Evolutionary conservation across 2,329 filamentous ascomycete genomes (phyloP).

Genomic region (Monosporascus sp.): DNA sequence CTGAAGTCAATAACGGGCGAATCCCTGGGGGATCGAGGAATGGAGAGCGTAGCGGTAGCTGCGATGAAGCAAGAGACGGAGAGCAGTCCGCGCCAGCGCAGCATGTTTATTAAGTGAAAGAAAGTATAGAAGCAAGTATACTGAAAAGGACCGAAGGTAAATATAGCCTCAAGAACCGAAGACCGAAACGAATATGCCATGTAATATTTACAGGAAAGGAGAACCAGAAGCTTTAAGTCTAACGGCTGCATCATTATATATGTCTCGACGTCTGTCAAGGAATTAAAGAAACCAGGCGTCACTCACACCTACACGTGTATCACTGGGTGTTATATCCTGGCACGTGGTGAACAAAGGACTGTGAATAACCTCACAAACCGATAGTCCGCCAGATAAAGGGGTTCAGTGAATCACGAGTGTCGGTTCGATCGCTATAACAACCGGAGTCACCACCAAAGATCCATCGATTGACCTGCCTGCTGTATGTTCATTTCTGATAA

Average conservation of each 20-base stretch:
- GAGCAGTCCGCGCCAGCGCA: neutral
- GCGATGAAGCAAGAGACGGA: neutral
- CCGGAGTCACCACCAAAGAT: no score
- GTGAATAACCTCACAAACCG: neutral
- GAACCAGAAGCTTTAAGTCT: neutral
- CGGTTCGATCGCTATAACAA: neutral
- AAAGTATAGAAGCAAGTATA: neutral
- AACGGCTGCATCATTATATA: no score
- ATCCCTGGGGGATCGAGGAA: neutral
- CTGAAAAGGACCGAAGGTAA: neutral
- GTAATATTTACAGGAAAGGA: neutral
- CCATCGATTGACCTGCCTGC: no score
- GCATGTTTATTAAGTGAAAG: neutral
- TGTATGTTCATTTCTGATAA: no score
- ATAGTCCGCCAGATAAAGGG: neutral
- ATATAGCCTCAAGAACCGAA: neutral
- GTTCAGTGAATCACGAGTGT: neutral
- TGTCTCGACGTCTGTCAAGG: no score
- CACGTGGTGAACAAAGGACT: neutral
- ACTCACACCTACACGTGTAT: neutral
- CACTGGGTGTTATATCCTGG: neutral
- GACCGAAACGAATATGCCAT: neutral
- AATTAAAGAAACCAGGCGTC: no score
- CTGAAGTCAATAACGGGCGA: neutral
- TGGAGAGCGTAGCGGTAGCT: neutral